Percentiles rank a stretch among this genome's conserved stretches.
Evolutionary conservation across 768 basidiomycete genomes (phyloP).

Genomic region (Leccinum broughii): DNA sequence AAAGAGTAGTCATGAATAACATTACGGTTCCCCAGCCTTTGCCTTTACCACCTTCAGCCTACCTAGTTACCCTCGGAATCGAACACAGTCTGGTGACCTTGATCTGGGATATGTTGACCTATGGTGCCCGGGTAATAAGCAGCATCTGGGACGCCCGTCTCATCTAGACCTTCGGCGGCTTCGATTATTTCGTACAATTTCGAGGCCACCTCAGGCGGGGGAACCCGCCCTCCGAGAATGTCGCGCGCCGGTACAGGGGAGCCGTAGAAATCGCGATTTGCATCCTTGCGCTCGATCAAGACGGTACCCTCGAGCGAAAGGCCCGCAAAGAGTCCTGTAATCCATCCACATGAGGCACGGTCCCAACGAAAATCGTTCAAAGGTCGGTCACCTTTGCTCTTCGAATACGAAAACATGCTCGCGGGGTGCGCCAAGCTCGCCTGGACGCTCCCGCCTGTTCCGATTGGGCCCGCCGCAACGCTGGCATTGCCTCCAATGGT

Average conservation of each 20-base stretch:
- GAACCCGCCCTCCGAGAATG: constrained; percentile 91
- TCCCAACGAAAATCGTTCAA: background rate
- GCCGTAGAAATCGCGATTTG: constrained; percentile 96
- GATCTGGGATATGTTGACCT: constrained; percentile 56
- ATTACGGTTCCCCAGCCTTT: background rate
- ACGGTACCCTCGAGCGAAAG: constrained; percentile 92
- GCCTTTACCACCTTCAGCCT: background rate
- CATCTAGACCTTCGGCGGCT: constrained; percentile 91
- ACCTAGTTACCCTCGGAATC: constrained; percentile 59
- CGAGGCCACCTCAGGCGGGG: constrained; percentile 95
- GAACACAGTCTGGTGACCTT: constrained; percentile 61
- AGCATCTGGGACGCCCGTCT: constrained; percentile 72
- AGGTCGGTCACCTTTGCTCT: constrained; percentile 75
- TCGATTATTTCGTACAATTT: constrained; percentile 95
- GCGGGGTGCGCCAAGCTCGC: constrained; percentile 88
- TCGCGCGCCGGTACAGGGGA: constrained; percentile 85
- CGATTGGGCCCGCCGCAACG: constrained; percentile 89
- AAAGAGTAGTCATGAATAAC: constrained; percentile 2
- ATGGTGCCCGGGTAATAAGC: constrained; percentile 74
- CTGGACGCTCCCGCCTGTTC: constrained; percentile 89
- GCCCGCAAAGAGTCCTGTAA: constrained; percentile 87
- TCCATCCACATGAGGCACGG: background rate
- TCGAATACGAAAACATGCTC: constrained; percentile 97
- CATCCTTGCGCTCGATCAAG: constrained; percentile 93
- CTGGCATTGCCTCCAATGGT: constrained; percentile 91